phyloP scores from a whole-genome alignment of 75 land plant species.

The Adiantum capillusveneris region DNA sequence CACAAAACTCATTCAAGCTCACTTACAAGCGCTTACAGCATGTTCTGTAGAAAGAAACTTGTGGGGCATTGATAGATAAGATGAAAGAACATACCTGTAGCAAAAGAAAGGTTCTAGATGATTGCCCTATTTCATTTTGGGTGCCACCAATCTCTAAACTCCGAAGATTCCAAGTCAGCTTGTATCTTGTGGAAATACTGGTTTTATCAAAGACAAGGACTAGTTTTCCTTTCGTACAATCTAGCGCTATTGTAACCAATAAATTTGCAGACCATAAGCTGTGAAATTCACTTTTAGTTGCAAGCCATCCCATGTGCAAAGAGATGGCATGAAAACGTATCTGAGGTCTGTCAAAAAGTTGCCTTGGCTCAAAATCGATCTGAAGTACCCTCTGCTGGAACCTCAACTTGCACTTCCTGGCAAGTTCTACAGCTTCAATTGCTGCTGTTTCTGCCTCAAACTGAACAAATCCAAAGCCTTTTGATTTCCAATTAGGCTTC shows the following conservation, averaged over 20 bases:
- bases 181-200: not conserved
- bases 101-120: slow-evolving; percentile 26
- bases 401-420: slow-evolving; percentile 12
- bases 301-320: slow-evolving; percentile 19
- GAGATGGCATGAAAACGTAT: slow-evolving; percentile 1
- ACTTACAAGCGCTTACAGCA: too few species aligned
- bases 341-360: slow-evolving; percentile 12
- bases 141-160: not conserved
- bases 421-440: slow-evolving; percentile 16
- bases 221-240: slow-evolving; percentile 35
- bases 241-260: slow-evolving; percentile 30
- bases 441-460: slow-evolving; percentile 40
- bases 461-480: slow-evolving; percentile 51
- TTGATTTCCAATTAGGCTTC: slow-evolving; percentile 45
- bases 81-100: slow-evolving; percentile 37
- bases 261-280: slow-evolving; percentile 34
- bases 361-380: slow-evolving; percentile 1
- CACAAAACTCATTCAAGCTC: too few species aligned
- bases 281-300: slow-evolving; percentile 2
- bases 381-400: slow-evolving; percentile 17
- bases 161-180: not conserved
- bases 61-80: too few species aligned
- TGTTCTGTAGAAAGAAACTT: too few species aligned
- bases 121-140: not conserved
- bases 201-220: slow-evolving; percentile 24